Evolutionary conservation across 108 stramenopile species (phyloP).

Genomic region (Pinguiococcus pyrenoidosus): DNA sequence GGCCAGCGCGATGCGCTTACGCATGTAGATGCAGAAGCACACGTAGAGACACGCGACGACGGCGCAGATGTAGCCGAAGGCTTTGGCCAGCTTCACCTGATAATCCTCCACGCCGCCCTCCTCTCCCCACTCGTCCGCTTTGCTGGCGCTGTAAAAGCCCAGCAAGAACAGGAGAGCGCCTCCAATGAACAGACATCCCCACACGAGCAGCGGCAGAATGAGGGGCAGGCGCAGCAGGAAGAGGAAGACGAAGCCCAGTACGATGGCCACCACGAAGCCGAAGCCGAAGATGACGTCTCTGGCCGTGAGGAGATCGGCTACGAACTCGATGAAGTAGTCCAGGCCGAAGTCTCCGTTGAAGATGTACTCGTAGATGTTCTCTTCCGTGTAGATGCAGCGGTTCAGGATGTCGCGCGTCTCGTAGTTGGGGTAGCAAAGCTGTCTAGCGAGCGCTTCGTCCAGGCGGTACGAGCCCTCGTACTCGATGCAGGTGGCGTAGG

Average conservation of each 20-base stretch:
- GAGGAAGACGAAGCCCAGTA: constrained; percentile 56
- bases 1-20: constrained; percentile 67
- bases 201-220: constrained; percentile 56
- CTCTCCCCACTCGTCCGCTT: constrained; percentile 40
- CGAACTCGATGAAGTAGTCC: constrained; percentile 15
- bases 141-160: constrained; percentile 40
- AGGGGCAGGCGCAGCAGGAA: constrained; percentile 60
- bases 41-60: constrained; percentile 42
- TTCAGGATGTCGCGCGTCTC: too few relatives aligned
- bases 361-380: too few relatives aligned
- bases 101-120: too few relatives aligned
- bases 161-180: too few relatives aligned
- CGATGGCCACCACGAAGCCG: constrained; percentile 54
- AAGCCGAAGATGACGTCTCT: constrained; percentile 54
- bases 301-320: constrained; percentile 38
- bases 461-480: too few relatives aligned
- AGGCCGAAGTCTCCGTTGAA: too few relatives aligned
- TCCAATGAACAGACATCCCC: too few relatives aligned
- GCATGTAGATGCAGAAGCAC: constrained; percentile 55
- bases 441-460: too few relatives aligned
- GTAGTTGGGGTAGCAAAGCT: too few relatives aligned
- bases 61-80: constrained; percentile 44
- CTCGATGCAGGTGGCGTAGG: too few relatives aligned
- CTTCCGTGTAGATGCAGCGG: too few relatives aligned
- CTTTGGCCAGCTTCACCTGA: too few relatives aligned